A percentile compares a stretch with the other conserved stretches of the same genome.
Evolutionary conservation across 2,329 filamentous ascomycete species (phyloP).

Genomic region (Phoma sp.): DNA sequence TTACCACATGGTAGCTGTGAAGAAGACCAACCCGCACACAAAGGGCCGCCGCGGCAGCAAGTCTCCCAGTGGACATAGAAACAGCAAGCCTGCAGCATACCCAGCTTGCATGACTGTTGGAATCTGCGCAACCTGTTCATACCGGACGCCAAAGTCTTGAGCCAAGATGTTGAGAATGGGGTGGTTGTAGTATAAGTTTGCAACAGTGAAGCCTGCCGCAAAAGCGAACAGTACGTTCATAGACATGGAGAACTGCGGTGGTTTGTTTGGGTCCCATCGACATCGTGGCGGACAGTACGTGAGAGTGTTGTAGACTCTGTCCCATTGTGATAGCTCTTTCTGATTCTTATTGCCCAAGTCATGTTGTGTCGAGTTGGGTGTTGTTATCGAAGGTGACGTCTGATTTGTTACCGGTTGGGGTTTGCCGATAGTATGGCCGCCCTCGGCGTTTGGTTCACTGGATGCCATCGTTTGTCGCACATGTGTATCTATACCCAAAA

Average conservation of each 20-base stretch:
- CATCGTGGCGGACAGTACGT: conserved; percentile 71
- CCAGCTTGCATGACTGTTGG: conserved; percentile 82
- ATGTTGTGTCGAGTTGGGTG: neutral
- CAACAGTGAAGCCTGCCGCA: conserved; percentile 75
- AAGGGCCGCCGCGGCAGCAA: conserved; percentile 71
- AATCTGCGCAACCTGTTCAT: conserved; percentile 71
- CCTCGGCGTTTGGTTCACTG: conserved; percentile 3
- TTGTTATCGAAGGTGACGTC: neutral
- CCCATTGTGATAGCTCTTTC: conserved; percentile 24
- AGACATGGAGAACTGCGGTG: conserved; percentile 71
- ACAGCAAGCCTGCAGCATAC: conserved; percentile 75
- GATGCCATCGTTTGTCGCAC: conserved; percentile 12
- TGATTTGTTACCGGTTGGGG: neutral
- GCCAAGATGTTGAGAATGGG: conserved; percentile 81
- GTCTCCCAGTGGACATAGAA: conserved; percentile 80
- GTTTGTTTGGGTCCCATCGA: conserved; percentile 71
- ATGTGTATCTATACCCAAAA: neutral
- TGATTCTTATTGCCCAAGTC: neutral
- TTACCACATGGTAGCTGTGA: conserved; percentile 72
- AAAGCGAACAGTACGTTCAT: conserved; percentile 76
- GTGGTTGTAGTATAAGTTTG: conserved; percentile 83
- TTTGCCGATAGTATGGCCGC: neutral
- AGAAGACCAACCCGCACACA: conserved; percentile 70
- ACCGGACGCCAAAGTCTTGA: conserved; percentile 71
- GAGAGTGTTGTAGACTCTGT: conserved; percentile 44